These are phyloP conservation scores for Cymodocea nodosa DNA, from an alignment of 116 monocot genomes.

Conservation along the genomic window DNA sequence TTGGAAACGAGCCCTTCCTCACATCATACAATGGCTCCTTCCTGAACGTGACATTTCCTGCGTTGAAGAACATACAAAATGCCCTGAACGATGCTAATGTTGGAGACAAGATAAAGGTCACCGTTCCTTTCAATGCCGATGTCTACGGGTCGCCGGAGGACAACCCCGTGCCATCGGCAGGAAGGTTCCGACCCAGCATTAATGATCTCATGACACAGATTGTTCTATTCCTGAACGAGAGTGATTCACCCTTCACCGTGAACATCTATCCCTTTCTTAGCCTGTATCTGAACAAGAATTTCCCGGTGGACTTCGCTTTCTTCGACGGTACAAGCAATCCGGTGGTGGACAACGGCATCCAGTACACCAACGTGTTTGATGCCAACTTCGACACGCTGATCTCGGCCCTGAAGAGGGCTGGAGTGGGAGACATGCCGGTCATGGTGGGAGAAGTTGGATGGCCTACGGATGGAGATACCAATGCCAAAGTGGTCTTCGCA, in stretches of 20 bases:
- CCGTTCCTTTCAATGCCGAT: slow-evolving; percentile 36
- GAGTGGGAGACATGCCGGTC: slow-evolving; percentile 21
- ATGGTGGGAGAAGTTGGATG: slow-evolving; percentile 56
- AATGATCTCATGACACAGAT: slow-evolving; percentile 26
- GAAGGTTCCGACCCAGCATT: slow-evolving; percentile 28
- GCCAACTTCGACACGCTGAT: slow-evolving; percentile 49
- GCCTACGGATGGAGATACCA: slow-evolving; percentile 48
- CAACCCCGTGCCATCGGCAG: slow-evolving; percentile 25
- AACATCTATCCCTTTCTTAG: slow-evolving; percentile 61
- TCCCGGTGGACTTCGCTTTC: slow-evolving; percentile 49
- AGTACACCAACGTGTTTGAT: slow-evolving; percentile 4
- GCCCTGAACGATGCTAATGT: slow-evolving; percentile 31
- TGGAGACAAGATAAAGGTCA: slow-evolving; percentile 5
- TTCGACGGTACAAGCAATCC: slow-evolving; percentile 23
- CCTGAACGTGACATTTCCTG: slow-evolving; percentile 32
- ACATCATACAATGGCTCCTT: slow-evolving; percentile 25
- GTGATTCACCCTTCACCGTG: slow-evolving; percentile 26
- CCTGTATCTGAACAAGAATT: slow-evolving; percentile 19
- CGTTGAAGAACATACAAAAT: slow-evolving; percentile 36
- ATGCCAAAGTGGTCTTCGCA: slow-evolving; percentile 19
- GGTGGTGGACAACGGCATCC: slow-evolving; percentile 17
- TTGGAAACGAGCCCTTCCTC: slow-evolving; percentile 62
- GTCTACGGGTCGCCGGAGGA: not conserved
- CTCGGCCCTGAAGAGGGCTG: slow-evolving; percentile 21
- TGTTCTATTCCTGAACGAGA: slow-evolving; percentile 20